phyloP scores from a whole-genome alignment of 2,329 filamentous ascomycete species.

The Dothideomycetes sp. region DNA sequence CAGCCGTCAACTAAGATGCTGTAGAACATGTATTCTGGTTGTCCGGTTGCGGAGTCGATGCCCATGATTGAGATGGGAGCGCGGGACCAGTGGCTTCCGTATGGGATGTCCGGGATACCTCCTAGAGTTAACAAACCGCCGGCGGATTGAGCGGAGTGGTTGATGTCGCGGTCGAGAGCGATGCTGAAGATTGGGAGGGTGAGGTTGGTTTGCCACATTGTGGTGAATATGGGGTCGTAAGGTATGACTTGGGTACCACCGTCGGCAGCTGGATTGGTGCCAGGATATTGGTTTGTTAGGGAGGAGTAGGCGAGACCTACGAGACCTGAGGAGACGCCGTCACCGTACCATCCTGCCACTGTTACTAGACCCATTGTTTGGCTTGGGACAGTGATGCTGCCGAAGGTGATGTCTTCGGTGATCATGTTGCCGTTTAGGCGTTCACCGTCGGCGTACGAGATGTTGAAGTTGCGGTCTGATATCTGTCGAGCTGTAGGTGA shows the following conservation, averaged over 20 bases:
- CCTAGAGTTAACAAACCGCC: constrained; percentile 42
- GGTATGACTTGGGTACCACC: constrained; percentile 18
- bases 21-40: constrained; percentile 31
- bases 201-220: constrained; percentile 37
- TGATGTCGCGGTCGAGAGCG: constrained; percentile 31
- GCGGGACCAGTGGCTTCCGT: constrained; percentile 21
- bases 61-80: constrained; percentile 24
- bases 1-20: constrained; percentile 28
- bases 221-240: constrained; percentile 45
- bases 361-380: constrained; percentile 41
- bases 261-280: constrained; percentile 20
- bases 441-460: constrained; percentile 36
- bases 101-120: constrained; percentile 38
- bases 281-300: constrained; percentile 35
- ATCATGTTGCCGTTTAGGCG: constrained; percentile 33
- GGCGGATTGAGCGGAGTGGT: constrained; percentile 3
- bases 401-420: constrained; percentile 36
- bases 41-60: constrained; percentile 18
- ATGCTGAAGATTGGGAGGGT: constrained; percentile 41
- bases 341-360: constrained; percentile 25
- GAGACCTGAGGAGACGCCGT: constrained; percentile 35
- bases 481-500: constrained; percentile 30
- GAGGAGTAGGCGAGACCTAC: constrained; percentile 44
- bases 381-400: constrained; percentile 34
- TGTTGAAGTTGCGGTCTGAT: constrained; percentile 33